Evolutionary conservation across 2,329 filamentous ascomycete species (phyloP).

Genomic region (Alternaria rosae): DNA sequence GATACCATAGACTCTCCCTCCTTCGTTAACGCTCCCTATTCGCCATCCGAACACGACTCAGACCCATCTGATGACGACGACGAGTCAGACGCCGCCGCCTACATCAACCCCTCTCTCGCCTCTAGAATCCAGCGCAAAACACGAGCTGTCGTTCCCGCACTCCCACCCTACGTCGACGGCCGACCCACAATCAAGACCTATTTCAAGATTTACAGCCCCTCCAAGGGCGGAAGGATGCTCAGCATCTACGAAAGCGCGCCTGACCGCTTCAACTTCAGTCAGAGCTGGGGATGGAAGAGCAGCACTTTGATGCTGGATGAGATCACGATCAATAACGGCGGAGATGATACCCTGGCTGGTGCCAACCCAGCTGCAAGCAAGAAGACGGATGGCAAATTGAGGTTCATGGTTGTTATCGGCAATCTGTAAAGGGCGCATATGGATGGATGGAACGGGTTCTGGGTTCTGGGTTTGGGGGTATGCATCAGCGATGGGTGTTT

Average conservation of each 20-base stretch:
- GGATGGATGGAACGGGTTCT: not conserved
- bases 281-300: conserved; percentile 69
- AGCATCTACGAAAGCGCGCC: conserved; percentile 67
- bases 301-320: conserved; percentile 65
- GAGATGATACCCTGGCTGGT: conserved; percentile 22
- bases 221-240: conserved; percentile 64
- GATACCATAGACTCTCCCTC: conserved; percentile 29
- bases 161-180: conserved; percentile 63
- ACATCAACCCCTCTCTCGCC: conserved; percentile 37
- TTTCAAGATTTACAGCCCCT: conserved; percentile 68
- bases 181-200: conserved; percentile 67
- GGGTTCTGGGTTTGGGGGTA: not conserved
- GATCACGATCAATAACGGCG: conserved; percentile 30
- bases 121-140: conserved; percentile 27
- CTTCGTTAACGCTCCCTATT: conserved; percentile 24
- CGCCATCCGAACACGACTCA: conserved; percentile 34
- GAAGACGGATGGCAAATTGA: conserved; percentile 59
- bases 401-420: conserved; percentile 68
- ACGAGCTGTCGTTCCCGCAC: conserved; percentile 45
- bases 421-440: conserved; percentile 44
- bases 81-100: conserved; percentile 25
- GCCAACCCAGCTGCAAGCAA: conserved; percentile 28
- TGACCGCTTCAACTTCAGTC: conserved; percentile 66
- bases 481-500: not conserved
- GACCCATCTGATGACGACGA: conserved; percentile 38